Conservation (phyloP, 371 early-diverging fungal species). For the Mortierella sp. region DNA sequence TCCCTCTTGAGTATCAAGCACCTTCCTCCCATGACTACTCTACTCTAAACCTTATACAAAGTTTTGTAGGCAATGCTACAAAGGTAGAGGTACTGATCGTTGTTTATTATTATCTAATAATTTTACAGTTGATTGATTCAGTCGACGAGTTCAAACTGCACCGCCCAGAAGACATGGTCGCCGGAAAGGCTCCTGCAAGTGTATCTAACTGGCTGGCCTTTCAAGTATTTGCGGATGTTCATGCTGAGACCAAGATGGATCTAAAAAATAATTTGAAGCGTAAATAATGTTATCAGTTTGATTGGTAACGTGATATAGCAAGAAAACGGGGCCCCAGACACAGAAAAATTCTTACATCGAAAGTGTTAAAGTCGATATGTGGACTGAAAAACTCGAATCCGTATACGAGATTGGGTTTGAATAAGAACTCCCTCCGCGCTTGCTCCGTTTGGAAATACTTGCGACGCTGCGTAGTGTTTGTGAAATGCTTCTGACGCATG, state of each 20-base stretch:
- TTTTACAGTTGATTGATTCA: conserved; percentile 1
- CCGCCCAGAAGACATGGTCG: conserved; percentile 61
- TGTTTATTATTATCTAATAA: too few species aligned
- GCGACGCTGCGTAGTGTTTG: conserved; percentile 61
- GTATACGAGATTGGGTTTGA: conserved; percentile 72
- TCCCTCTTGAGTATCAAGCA: too few species aligned
- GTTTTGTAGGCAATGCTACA: too few species aligned
- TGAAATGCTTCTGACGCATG: conserved; percentile 22
- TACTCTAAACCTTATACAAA: too few species aligned
- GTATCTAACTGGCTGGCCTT: conserved; percentile 76
- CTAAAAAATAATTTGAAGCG: background rate
- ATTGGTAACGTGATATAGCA: background rate
- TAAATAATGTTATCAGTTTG: background rate
- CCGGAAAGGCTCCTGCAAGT: conserved; percentile 64
- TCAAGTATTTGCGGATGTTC: conserved; percentile 74
- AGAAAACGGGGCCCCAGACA: background rate
- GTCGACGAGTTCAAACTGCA: conserved; percentile 66
- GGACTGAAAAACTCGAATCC: conserved; percentile 81
- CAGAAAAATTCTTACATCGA: conserved; percentile 57
- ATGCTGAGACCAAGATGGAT: conserved; percentile 73
- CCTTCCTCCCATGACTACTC: too few species aligned
- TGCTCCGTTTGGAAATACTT: conserved; percentile 71
- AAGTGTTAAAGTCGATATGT: conserved; percentile 82
- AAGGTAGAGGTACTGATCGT: too few species aligned
- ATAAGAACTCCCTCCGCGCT: conserved; percentile 63